Base-by-base conservation (phyloP, 2,329 filamentous ascomycete genomes). In the Conoideocrella luteorostrata region DNA sequence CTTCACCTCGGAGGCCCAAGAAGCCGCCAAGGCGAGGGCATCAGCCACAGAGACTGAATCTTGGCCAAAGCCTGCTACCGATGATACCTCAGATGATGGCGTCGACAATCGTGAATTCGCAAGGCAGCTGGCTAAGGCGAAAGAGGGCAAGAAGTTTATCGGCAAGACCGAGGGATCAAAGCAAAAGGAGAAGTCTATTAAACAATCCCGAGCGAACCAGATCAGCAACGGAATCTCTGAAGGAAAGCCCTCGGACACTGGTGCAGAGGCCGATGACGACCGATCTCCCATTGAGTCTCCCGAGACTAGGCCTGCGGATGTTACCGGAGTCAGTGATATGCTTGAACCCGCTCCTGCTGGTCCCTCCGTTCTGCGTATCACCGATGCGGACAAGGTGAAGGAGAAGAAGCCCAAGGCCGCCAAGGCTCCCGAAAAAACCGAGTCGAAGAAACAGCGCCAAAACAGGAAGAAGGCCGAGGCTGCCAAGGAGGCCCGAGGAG, bases 381-480 rank as follows among this genome's bases (percentile, higher is more conserved):
- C 85, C 43, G 81, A 82, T 49, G 61, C 77, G 65, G 57, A 76
- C 67, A 61, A 80, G 74, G 67, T 75, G 59, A 77, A 83, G 67
- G 70, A 83, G 67, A 71, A 77, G 49, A 82, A 82, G 65, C 68
- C 74, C 50, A 81, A 81, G 67, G 71, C 77, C 56, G 67, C 72
- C 52, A 79, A 82, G 68, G 69, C 74, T 32, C 72, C 78, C 51
- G 81, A 87, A 63, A 75, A 77, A 39, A 77, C 76, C 15, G 86
- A 95, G 72, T 86, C 84, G 17, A 96, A 96, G 84, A 96, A 96
- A 74, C 88, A 95, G 71, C 83, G 89, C 47, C 90, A 96, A 71
- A 93, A 95, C 70, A 80, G 84, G 53, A 81, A 85, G 71, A 96
- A 95, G 80, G 82, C 78, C 29, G 89, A 95, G 67, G 84, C 81